phyloP scores from a whole-genome alignment of 306 rosid species.

The Acmispon strigosus region DNA sequence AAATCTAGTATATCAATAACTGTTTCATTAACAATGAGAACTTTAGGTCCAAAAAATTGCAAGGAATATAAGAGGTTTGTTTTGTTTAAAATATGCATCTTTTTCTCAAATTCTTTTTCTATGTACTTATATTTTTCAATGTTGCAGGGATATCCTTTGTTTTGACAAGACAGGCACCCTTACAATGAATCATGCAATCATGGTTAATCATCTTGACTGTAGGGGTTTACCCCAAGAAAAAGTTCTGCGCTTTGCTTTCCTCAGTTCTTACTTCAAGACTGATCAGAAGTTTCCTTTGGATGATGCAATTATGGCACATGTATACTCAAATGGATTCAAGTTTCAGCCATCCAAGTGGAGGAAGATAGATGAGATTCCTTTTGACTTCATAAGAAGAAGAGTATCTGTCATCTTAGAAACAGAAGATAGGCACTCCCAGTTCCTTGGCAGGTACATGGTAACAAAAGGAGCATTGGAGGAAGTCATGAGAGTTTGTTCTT shows the following conservation, averaged over 20 bases:
- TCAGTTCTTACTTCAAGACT: conserved; percentile 68
- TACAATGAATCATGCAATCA: conserved; percentile 69
- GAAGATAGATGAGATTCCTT: conserved; percentile 73
- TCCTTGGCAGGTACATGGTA: conserved; percentile 41
- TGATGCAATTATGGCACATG: conserved; percentile 70
- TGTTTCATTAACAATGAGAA: neutral
- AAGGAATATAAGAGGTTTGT: neutral
- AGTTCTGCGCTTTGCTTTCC: conserved; percentile 65
- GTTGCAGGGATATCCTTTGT: conserved; percentile 75
- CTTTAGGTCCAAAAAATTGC: neutral
- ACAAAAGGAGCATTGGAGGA: conserved; percentile 88
- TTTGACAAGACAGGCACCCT: conserved; percentile 86
- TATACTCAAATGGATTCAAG: conserved; percentile 66
- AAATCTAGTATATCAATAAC: neutral
- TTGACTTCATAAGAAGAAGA: conserved; percentile 78
- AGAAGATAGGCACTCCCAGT: conserved; percentile 25
- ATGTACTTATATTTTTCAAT: neutral
- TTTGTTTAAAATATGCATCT: neutral
- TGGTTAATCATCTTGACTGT: conserved; percentile 54
- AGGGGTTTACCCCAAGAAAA: conserved; percentile 45
- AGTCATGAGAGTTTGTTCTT: conserved; percentile 65
- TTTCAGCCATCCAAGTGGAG: conserved; percentile 83
- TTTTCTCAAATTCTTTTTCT: neutral
- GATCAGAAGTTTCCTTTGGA: conserved; percentile 85
- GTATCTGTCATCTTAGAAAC: conserved; percentile 69